Conservation (phyloP, 1,284 basidiomycete genomes). For the Laetiporus sulphureus region DNA sequence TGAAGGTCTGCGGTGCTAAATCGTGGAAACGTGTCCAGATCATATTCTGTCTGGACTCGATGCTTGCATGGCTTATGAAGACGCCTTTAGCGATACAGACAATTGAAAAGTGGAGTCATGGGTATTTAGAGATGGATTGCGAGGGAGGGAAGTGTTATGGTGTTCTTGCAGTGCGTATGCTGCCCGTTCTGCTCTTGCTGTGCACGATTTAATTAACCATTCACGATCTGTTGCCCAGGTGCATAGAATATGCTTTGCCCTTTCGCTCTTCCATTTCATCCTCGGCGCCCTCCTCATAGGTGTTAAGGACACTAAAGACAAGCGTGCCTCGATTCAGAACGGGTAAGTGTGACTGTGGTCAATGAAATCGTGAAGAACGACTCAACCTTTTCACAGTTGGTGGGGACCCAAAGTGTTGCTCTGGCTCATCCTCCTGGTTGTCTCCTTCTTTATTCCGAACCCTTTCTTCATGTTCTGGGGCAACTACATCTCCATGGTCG, state of each 20-base stretch:
- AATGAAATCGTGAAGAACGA: not conserved
- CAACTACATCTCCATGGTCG: constrained; percentile 87
- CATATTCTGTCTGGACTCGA: constrained; percentile 94
- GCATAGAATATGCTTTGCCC: constrained; percentile 94
- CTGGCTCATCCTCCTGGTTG: constrained; percentile 72
- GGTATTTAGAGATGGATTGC: constrained; percentile 98
- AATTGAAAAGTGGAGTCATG: constrained; percentile 90
- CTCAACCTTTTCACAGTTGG: constrained; percentile 54
- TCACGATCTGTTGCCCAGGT: constrained; percentile 44
- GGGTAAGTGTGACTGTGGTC: constrained; percentile 49
- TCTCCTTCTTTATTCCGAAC: constrained; percentile 92
- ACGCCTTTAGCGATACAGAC: constrained; percentile 83
- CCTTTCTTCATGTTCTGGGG: constrained; percentile 96
- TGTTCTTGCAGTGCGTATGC: constrained; percentile 77
- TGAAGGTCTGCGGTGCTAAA: not conserved
- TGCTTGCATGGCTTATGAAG: constrained; percentile 95
- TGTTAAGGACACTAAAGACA: constrained; percentile 85
- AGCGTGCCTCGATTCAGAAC: constrained; percentile 93
- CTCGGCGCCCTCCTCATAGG: constrained; percentile 79
- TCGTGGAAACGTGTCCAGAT: constrained; percentile 43
- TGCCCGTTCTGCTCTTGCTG: not conserved
- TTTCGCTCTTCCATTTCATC: constrained; percentile 85
- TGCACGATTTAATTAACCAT: not conserved
- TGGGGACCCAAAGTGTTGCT: constrained; percentile 96
- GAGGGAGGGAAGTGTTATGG: constrained; percentile 92